phyloP scores from a whole-genome alignment of 768 basidiomycete species.

The Suillus subluteus region DNA sequence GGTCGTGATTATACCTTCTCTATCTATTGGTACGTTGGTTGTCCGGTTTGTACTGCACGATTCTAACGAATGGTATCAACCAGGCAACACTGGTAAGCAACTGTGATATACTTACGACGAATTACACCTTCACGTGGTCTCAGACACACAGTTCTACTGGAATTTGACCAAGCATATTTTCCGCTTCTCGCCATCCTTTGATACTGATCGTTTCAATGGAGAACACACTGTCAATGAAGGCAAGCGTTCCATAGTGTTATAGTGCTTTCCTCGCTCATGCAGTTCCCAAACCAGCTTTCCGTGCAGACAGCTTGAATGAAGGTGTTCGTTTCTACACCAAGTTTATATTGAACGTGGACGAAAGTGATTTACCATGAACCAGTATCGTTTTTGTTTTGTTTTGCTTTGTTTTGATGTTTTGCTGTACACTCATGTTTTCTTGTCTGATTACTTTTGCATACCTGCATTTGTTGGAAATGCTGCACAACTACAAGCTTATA shows the following conservation, averaged over 20 bases:
- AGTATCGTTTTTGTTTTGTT: not conserved
- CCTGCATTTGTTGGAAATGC: not conserved
- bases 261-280: slow-evolving; percentile 15
- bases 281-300: slow-evolving; percentile 41
- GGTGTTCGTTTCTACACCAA: slow-evolving; percentile 68
- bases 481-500: slow-evolving; percentile 2
- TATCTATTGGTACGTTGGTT: slow-evolving; percentile 17
- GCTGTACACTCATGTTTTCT: not conserved
- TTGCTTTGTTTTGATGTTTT: not conserved
- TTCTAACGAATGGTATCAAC: not conserved
- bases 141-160: slow-evolving; percentile 25
- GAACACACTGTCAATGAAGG: slow-evolving; percentile 26
- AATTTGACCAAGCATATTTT: slow-evolving; percentile 48
- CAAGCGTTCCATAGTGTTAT: not conserved
- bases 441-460: not conserved
- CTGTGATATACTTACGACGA: not conserved
- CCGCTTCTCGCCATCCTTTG: slow-evolving; percentile 49
- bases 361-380: slow-evolving; percentile 36
- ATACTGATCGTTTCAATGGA: slow-evolving; percentile 20
- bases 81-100: slow-evolving; percentile 24
- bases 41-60: not conserved
- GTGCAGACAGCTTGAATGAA: slow-evolving; percentile 57
- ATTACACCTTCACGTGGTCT: not conserved
- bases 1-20: slow-evolving; percentile 20
- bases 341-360: slow-evolving; percentile 69